Evolutionary conservation across 257 asterid genomes (phyloP), one percentile per base, ranked within the genome.

Genomic region (Jasminum sambac): DNA sequence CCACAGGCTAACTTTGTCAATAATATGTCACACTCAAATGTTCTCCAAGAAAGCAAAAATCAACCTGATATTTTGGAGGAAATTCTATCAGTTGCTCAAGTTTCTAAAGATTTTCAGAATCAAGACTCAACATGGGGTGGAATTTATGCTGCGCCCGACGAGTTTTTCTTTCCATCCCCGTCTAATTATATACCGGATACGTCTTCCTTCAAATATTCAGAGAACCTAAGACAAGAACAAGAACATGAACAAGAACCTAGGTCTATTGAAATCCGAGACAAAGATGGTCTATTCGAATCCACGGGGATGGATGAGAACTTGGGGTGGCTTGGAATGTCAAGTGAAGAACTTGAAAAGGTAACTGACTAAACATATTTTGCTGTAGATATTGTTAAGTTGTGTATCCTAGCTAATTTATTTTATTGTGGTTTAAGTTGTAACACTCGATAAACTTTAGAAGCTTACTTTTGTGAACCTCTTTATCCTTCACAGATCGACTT

Each of bases 31-130:
- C 75, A 70, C 55, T 72, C 87, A 13, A 74, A 66, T 62, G 74
- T 36, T 36, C 11, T 75, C 64, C 77, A 80, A 64, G 88, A 74
- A 50, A 79, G 58, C 36, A 37, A 76, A 26, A 77, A 79, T 74
- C 90, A 84, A 55, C 76, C 67, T 2, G 85, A 89, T 63, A 82
- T 87, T 58, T 85, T 95, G 7, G 88, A 90, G 39, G 96, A 91
- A 81, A 91, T 89, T 41, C 85, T 88, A 11, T 89, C 96, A 4
- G 91, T 90, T 16, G 97, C 95, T 40, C 95, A 93, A 70, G 91
- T 94, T 73, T 91, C 98, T 42, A 90, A 91, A 19, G 74, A 84
- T 63, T 82, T 88, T 61, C 90, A 84, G 73, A 86, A 83, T 74
- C 90, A 84, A 62, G 88, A 81, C 5, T 3, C 62, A 21, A 14